Evolutionary conservation across 495 filamentous ascomycete genomes (phyloP).

Genomic region (Xylaria telfairii): DNA sequence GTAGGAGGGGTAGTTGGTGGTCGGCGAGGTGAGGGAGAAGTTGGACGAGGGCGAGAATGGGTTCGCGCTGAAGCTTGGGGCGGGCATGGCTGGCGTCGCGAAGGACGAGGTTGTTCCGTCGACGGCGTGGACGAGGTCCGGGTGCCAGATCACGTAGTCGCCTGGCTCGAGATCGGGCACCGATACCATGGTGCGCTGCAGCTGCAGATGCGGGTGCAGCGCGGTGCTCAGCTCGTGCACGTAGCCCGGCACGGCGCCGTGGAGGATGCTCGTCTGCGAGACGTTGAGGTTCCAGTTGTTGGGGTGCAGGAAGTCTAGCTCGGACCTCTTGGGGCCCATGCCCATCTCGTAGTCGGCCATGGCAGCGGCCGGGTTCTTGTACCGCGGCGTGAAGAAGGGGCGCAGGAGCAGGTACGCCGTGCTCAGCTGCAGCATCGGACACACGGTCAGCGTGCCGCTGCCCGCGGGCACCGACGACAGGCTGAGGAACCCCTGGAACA

Average conservation of each 20-base stretch:
- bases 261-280: slow-evolving; percentile 62
- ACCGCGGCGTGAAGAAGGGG: slow-evolving; percentile 75
- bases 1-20: slow-evolving; percentile 6
- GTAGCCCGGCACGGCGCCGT: slow-evolving; percentile 77
- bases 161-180: slow-evolving; percentile 77
- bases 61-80: slow-evolving; percentile 45
- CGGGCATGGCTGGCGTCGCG: too few relatives aligned
- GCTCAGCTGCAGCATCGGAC: slow-evolving; percentile 74
- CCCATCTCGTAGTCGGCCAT: slow-evolving; percentile 16
- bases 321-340: slow-evolving; percentile 9
- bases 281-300: slow-evolving; percentile 44
- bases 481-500: slow-evolving; percentile 85
- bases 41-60: not conserved
- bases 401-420: slow-evolving; percentile 86
- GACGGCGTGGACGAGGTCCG: slow-evolving; percentile 57
- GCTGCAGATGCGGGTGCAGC: slow-evolving; percentile 78
- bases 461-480: slow-evolving; percentile 69
- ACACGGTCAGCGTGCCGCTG: slow-evolving; percentile 75
- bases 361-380: slow-evolving; percentile 23
- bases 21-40: not conserved
- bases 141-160: slow-evolving; percentile 92
- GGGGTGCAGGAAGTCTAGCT: slow-evolving; percentile 33
- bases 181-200: slow-evolving; percentile 72
- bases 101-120: slow-evolving; percentile 65
- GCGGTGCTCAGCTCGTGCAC: slow-evolving; percentile 73